Evolutionary conservation across 768 basidiomycete genomes (phyloP).

Genomic region (Kwoniella mangroviensis): DNA sequence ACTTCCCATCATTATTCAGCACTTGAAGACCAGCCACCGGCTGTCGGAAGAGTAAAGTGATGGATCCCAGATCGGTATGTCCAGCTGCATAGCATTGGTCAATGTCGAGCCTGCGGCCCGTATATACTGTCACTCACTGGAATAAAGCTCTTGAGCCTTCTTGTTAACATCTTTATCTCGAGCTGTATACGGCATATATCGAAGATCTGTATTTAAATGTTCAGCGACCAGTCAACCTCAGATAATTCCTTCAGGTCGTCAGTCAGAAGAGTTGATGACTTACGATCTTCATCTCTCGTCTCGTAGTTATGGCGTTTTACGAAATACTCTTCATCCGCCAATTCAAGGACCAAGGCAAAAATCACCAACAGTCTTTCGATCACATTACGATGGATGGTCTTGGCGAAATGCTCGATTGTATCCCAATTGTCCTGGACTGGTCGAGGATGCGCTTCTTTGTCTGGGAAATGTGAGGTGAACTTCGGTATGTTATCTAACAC

Average conservation of each 20-base stretch:
- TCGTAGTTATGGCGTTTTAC: conserved; percentile 11
- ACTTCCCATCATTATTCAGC: conserved; percentile 30
- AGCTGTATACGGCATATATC: conserved; percentile 4
- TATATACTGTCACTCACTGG: not conserved
- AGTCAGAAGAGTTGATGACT: not conserved
- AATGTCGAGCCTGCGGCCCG: too few relatives aligned
- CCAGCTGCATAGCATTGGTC: conserved; percentile 1
- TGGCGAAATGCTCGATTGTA: conserved; percentile 14
- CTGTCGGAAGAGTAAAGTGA: conserved; percentile 25
- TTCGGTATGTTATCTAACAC: conserved; percentile 17
- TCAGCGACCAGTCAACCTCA: not conserved
- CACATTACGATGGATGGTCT: conserved; percentile 8
- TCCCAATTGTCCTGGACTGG: conserved; percentile 12
- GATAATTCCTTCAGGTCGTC: not conserved
- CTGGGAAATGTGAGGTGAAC: conserved; percentile 17
- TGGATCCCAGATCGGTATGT: conserved; percentile 15
- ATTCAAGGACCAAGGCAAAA: conserved; percentile 14
- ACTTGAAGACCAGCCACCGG: conserved; percentile 36
- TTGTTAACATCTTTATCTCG: conserved; percentile 1
- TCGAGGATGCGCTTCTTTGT: conserved; percentile 9
- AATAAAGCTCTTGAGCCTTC: conserved; percentile 6
- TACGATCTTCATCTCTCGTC: conserved; percentile 12
- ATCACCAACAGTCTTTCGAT: conserved; percentile 10
- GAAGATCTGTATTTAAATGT: conserved; percentile 1
- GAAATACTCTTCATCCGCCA: conserved; percentile 18